Base-by-base conservation (phyloP, 2,329 filamentous ascomycete genomes). In the Alternaria arborescens region DNA sequence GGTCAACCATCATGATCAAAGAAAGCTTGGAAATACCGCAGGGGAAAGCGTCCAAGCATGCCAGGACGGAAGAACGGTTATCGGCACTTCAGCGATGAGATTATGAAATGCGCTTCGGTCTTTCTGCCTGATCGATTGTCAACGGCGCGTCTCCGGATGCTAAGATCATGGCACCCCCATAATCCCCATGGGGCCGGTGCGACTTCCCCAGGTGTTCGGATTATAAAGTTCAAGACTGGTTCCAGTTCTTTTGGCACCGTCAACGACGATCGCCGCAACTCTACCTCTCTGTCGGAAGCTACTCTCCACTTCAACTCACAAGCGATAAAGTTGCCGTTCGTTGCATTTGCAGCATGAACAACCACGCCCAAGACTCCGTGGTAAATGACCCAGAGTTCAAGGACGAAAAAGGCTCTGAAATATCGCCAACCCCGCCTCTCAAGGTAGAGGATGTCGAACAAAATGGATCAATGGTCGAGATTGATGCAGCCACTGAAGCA, bases 401-500 rank as follows among this genome's bases (percentile, higher is more conserved):
- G 18, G 56, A 62, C 26, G 56, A 65, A 4, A 62, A 58, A 55
- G 50, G 62, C n/a, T 61, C 60, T 11, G 64, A 58, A 18, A 51
- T 53, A 20, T 58, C 64, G 4, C 55, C 62, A 14, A 63, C 65
- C 4, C 56, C 64, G 8, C 65, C 65, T 8, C 34, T 62, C 22
- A 68, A 62, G 32, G 46, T 60, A 11, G 65, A 67, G 28, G 61
- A 69, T 46, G 54, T 63, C 22, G 63, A 67, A 16, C 61, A 63
- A 41, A 51, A 48, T 11, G 62, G 51, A 16, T 40, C 47, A 3
- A 48, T 55, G 14, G 36, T 47, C 8, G 53, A 55, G 3, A 56
- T 85, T 18, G 83, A 85, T 60, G 77, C 79, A 1, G 76, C 69
- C 20, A 81, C 81, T 54, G 84, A 85, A 67, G 75, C 70, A 51